These are phyloP conservation scores for Candida maris DNA, from an alignment of 805 yeast genomes.

Conservation along the genomic window DNA sequence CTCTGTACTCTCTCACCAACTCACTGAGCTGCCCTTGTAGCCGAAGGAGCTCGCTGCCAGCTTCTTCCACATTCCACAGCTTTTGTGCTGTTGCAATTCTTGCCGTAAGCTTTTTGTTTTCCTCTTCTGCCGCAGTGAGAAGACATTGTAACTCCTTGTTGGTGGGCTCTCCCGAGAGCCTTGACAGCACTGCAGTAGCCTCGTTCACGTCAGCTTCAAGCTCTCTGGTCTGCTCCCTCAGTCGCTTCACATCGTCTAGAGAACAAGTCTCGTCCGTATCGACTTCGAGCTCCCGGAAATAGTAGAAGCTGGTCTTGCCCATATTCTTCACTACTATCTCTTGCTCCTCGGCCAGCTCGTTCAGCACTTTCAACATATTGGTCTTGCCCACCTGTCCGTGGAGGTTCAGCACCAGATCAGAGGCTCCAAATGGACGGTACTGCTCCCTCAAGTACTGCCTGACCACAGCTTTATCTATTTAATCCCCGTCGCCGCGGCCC, in stretches of 20 bases:
- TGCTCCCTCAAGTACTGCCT: slow-evolving; percentile 38
- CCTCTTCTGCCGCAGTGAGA: too few relatives aligned
- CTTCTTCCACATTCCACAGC: too few relatives aligned
- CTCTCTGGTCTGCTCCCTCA: background rate
- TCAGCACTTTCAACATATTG: slow-evolving; percentile 35
- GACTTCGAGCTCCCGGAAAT: slow-evolving; percentile 39
- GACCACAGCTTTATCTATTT: slow-evolving; percentile 8
- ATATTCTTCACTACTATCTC: slow-evolving; percentile 37
- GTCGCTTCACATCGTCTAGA: background rate
- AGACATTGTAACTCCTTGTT: background rate
- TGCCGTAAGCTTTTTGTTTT: too few relatives aligned
- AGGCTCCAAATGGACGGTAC: slow-evolving; percentile 45
- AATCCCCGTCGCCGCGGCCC: too few relatives aligned
- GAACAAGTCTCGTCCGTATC: slow-evolving; percentile 6
- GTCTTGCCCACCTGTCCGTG: slow-evolving; percentile 28
- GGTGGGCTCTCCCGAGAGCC: background rate
- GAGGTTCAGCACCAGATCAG: slow-evolving; percentile 43
- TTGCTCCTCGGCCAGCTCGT: slow-evolving; percentile 30
- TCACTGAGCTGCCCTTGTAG: too few relatives aligned
- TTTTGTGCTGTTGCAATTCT: too few relatives aligned
- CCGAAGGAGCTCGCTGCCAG: too few relatives aligned
- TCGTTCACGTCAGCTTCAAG: background rate
- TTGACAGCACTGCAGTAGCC: background rate
- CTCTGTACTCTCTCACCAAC: background rate
- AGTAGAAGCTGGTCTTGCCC: slow-evolving; percentile 43